These are phyloP conservation scores for Cyclotella baltica DNA, from an alignment of 108 stramenopile species.

Conservation along the genomic window DNA sequence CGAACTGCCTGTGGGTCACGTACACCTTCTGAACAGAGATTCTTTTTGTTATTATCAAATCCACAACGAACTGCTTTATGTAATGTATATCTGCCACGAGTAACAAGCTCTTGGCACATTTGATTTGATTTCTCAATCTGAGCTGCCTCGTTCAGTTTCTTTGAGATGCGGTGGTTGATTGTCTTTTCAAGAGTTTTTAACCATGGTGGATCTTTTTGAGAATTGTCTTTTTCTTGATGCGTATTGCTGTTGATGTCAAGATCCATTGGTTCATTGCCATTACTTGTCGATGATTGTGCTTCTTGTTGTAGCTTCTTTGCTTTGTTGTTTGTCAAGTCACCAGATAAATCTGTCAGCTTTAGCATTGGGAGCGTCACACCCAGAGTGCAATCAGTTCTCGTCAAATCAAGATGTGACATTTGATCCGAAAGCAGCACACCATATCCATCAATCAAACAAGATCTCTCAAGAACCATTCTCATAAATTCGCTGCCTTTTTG, in stretches of 20 bases:
- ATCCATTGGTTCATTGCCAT: constrained; percentile 2
- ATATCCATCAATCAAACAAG: constrained; percentile 43
- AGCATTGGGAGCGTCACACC: constrained; percentile 13
- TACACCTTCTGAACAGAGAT: not conserved
- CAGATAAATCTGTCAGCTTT: not conserved
- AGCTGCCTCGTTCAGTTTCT: constrained; percentile 23
- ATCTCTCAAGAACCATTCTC: constrained; percentile 27
- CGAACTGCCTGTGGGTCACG: constrained; percentile 33
- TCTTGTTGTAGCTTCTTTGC: not conserved
- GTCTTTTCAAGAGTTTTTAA: constrained; percentile 41
- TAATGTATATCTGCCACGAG: constrained; percentile 26
- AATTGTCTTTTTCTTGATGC: not conserved
- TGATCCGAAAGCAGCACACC: constrained; percentile 24
- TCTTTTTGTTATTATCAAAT: not conserved
- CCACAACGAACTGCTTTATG: constrained; percentile 27
- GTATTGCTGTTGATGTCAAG: not conserved
- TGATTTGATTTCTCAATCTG: constrained; percentile 28
- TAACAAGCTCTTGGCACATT: constrained; percentile 30
- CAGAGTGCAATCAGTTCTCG: not conserved
- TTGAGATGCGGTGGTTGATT: constrained; percentile 32
- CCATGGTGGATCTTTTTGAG: constrained; percentile 27
- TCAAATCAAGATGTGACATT: not conserved
- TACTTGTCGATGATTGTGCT: not conserved
- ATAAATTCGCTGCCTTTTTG: constrained; percentile 19
- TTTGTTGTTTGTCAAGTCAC: not conserved